Conservation (phyloP, 2,329 filamentous ascomycete species). For the Fusarium annulatum region DNA sequence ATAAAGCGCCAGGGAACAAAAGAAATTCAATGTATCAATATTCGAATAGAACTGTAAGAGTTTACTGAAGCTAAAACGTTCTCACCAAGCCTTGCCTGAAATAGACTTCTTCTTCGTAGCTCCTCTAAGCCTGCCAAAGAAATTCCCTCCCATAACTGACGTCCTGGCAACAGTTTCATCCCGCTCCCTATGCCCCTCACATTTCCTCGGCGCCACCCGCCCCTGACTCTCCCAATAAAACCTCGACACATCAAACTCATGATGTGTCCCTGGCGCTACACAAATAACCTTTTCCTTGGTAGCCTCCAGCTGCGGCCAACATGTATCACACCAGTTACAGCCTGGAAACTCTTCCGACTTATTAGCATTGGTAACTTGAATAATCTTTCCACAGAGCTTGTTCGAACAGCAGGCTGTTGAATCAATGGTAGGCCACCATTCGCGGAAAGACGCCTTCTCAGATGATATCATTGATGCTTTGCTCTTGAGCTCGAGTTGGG, state of each 20-base stretch:
- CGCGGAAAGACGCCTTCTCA: conserved; percentile 43
- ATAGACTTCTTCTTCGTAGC: conserved; percentile 24
- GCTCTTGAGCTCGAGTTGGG: conserved; percentile 45
- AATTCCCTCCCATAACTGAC: conserved; percentile 16
- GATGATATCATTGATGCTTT: conserved; percentile 33
- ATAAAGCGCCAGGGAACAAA: background rate
- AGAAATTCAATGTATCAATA: background rate
- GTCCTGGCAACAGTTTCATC: conserved; percentile 10
- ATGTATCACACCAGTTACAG: conserved; percentile 48
- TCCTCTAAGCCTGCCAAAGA: conserved; percentile 16
- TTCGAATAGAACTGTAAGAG: background rate
- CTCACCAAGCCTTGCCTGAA: conserved; percentile 22
- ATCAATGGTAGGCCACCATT: conserved; percentile 47
- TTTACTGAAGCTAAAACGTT: background rate
- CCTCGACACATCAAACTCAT: conserved; percentile 48
- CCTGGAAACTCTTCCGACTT: conserved; percentile 41
- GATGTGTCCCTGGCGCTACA: conserved; percentile 35
- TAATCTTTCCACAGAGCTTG: conserved; percentile 52
- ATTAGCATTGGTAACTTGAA: conserved; percentile 38
- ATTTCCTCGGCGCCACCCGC: conserved; percentile 36
- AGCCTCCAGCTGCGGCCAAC: conserved; percentile 47
- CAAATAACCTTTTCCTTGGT: conserved; percentile 42
- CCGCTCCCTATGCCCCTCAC: conserved; percentile 26
- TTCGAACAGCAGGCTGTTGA: conserved; percentile 52
- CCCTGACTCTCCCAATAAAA: conserved; percentile 53